These are phyloP conservation scores for Laetiporus sulphureus DNA, from an alignment of 1,284 basidiomycete species.

Conservation along the genomic window DNA sequence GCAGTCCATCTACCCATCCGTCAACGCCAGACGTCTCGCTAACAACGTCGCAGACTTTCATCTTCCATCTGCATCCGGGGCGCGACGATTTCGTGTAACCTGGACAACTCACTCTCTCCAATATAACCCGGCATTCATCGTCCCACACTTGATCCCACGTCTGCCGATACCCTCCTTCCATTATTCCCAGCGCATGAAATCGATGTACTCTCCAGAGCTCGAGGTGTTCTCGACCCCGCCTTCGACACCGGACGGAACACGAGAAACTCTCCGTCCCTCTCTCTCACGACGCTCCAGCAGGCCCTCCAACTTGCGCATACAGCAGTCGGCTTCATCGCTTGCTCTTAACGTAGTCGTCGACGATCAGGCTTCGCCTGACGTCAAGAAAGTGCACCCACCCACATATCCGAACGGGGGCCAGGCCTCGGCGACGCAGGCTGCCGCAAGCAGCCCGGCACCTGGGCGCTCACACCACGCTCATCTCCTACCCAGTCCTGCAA, in stretches of 20 bases:
- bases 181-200: constrained; percentile 7
- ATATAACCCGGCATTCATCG: neutral
- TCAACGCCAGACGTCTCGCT: too few species aligned
- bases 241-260: constrained; percentile 37
- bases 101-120: neutral
- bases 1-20: too few species aligned
- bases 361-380: constrained; percentile 21
- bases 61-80: too few species aligned
- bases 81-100: neutral
- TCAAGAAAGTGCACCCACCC: constrained; percentile 13
- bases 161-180: neutral
- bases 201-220: constrained; percentile 34
- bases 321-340: constrained; percentile 13
- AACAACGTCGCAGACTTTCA: too few species aligned
- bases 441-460: constrained; percentile 14
- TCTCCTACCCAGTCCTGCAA: constrained; percentile 28
- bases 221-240: constrained; percentile 62
- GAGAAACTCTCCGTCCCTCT: constrained; percentile 27
- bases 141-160: too few species aligned
- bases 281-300: constrained; percentile 24
- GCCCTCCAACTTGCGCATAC: constrained; percentile 25
- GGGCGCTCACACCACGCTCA: constrained; percentile 15
- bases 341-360: constrained; percentile 26
- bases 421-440: constrained; percentile 12
- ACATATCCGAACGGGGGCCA: constrained; percentile 13